Conservation (phyloP, 2,329 filamentous ascomycete genomes). For the Colletotrichum karsti region DNA sequence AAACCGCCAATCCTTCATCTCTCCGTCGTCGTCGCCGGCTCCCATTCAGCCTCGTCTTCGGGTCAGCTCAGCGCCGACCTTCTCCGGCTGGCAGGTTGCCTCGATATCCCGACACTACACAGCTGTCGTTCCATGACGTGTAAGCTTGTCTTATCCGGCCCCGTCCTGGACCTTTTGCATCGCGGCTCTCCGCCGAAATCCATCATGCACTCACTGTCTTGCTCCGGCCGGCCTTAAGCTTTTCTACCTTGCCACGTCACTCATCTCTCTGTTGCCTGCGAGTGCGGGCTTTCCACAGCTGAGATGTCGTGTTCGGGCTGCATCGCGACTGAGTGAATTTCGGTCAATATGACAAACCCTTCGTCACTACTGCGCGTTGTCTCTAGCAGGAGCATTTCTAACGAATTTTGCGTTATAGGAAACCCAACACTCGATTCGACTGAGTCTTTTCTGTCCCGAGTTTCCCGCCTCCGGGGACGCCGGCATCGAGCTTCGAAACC, state of each 20-base stretch:
- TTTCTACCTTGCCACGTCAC: not conserved
- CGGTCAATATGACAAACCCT: not conserved
- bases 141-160: not conserved
- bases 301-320: no score
- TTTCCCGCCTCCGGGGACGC: not conserved
- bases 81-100: not conserved
- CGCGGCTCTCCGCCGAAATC: not conserved
- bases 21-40: no score
- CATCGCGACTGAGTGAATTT: not conserved
- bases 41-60: no score
- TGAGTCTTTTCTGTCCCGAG: not conserved
- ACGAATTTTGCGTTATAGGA: not conserved
- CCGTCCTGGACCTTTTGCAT: not conserved
- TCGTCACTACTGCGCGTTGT: not conserved
- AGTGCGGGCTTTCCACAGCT: no score
- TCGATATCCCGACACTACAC: not conserved
- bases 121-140: not conserved
- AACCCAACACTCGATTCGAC: not conserved
- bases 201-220: not conserved
- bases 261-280: no score
- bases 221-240: no score
- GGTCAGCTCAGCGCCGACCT: not conserved
- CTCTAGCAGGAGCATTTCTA: not conserved
- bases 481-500: constrained; percentile 13
- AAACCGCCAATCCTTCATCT: no score